A percentile compares a stretch with the other conserved stretches of the same genome.
Evolutionary conservation across 2,329 filamentous ascomycete species (phyloP).

Genomic region (Colletotrichum chrysophilum): DNA sequence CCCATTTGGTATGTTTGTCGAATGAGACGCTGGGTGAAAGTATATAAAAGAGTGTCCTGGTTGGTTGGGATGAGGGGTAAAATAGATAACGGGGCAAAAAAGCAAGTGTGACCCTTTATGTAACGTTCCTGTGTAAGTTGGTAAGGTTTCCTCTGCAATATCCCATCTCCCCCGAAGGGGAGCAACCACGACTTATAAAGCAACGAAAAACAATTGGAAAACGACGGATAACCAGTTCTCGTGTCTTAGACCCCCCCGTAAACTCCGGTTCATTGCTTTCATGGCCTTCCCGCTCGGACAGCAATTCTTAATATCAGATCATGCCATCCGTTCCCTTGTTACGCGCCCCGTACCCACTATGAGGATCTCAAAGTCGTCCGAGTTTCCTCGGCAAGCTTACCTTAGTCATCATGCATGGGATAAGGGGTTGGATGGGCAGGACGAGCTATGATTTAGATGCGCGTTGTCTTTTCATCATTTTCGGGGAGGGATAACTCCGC

Average conservation of each 20-base stretch:
- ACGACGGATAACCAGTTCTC: background rate
- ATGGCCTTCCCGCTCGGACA: background rate
- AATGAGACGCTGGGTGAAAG: background rate
- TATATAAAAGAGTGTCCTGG: background rate
- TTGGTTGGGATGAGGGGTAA: background rate
- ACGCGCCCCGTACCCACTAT: conserved; percentile 6
- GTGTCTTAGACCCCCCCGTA: background rate
- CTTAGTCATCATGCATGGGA: conserved; percentile 11
- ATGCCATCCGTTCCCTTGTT: conserved; percentile 1
- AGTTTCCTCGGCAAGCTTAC: background rate
- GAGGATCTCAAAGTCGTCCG: background rate
- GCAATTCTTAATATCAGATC: background rate
- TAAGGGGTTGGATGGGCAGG: background rate
- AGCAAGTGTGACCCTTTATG: background rate
- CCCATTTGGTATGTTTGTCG: background rate
- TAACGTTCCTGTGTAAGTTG: background rate
- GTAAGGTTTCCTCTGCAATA: background rate
- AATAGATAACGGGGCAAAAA: background rate
- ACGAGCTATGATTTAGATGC: background rate
- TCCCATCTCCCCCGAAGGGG: background rate
- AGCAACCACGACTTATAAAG: background rate
- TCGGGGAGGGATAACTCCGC: background rate
- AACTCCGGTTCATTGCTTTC: background rate
- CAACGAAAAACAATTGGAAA: background rate
- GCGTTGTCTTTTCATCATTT: background rate